Conservation (phyloP, 1,284 basidiomycete genomes). For the Naganishia liquefaciens region DNA sequence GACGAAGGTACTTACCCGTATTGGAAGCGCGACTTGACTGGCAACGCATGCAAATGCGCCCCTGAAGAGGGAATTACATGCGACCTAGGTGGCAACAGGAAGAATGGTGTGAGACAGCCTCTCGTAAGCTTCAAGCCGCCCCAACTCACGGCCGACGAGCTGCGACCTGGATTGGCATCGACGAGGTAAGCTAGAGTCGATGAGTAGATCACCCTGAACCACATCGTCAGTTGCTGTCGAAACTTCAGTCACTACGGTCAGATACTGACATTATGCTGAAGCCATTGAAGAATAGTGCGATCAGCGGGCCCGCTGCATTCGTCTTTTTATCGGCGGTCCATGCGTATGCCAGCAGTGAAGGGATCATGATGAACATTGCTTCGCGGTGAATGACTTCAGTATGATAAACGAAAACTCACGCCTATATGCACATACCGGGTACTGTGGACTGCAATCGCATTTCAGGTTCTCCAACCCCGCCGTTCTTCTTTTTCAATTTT, state of each 20-base stretch:
- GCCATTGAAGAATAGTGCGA: slow-evolving; percentile 64
- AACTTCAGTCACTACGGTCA: neutral
- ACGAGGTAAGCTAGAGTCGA: slow-evolving; percentile 63
- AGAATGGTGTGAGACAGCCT: neutral
- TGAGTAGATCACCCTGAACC: slow-evolving; percentile 45
- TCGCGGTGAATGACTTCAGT: slow-evolving; percentile 24
- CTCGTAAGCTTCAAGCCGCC: neutral
- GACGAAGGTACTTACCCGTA: slow-evolving; percentile 38
- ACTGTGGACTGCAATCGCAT: slow-evolving; percentile 71
- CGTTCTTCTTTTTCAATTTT: slow-evolving; percentile 62
- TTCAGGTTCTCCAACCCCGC: slow-evolving; percentile 68
- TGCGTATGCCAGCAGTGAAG: slow-evolving; percentile 67
- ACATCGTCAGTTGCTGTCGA: neutral
- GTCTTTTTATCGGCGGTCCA: slow-evolving; percentile 69
- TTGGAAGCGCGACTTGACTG: slow-evolving; percentile 50
- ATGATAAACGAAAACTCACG: neutral
- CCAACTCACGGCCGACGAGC: slow-evolving; percentile 39
- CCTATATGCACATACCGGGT: too few species aligned
- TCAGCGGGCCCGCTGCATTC: slow-evolving; percentile 63
- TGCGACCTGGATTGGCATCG: slow-evolving; percentile 61
- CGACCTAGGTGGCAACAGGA: slow-evolving; percentile 32
- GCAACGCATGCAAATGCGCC: slow-evolving; percentile 48
- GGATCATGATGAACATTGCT: slow-evolving; percentile 44
- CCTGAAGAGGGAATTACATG: slow-evolving; percentile 49
- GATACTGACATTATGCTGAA: slow-evolving; percentile 67